These are phyloP conservation scores for Theobroma cacao DNA, from an alignment of 345 rosid genomes.

Conservation along the genomic window DNA sequence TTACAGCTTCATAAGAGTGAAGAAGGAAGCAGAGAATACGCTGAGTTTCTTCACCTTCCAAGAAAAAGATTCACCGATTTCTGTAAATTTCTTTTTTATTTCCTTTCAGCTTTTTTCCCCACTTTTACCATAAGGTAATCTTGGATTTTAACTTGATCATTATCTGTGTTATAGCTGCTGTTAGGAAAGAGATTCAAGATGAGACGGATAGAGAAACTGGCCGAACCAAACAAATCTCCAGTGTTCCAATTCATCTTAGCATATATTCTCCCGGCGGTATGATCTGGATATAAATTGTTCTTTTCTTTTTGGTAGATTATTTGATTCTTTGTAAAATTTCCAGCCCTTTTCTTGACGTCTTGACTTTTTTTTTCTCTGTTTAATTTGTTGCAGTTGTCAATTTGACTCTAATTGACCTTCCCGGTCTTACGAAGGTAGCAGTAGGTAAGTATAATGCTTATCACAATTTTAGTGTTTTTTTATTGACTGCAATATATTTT, in stretches of 20 bases:
- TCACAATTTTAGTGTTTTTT: background rate
- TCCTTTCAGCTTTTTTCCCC: background rate
- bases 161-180: constrained; percentile 58
- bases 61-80: constrained; percentile 87
- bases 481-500: constrained; percentile 3
- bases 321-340: background rate
- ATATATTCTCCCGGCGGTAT: constrained; percentile 90
- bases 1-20: constrained; percentile 95
- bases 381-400: constrained; percentile 74
- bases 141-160: background rate
- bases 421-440: constrained; percentile 99
- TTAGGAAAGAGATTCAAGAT: constrained; percentile 97
- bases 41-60: constrained; percentile 93
- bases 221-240: constrained; percentile 77
- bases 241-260: constrained; percentile 97
- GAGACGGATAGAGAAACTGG: constrained; percentile 99
- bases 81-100: constrained; percentile 38
- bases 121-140: background rate
- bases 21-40: constrained; percentile 91
- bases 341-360: background rate
- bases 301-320: background rate
- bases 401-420: constrained; percentile 96
- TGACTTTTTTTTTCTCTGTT: constrained; percentile 9
- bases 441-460: constrained; percentile 57
- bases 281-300: background rate